Conservation (phyloP, 2,329 filamentous ascomycete species). For the Dactylellina sp. region DNA sequence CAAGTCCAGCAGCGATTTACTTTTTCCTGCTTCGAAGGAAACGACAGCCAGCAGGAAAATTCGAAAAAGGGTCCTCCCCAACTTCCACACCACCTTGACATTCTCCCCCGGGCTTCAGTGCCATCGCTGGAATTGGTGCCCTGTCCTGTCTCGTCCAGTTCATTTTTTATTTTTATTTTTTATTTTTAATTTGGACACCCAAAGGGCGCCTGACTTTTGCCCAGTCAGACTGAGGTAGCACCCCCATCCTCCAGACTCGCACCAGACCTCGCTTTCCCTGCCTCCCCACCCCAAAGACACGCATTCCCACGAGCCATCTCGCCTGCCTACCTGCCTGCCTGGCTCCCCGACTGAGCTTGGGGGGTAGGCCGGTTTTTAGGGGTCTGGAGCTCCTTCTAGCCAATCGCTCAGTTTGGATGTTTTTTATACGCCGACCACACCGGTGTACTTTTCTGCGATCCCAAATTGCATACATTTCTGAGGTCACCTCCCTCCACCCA, state of each 20-base stretch:
- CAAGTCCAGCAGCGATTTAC: slow-evolving; percentile 50
- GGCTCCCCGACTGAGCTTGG: slow-evolving; percentile 29
- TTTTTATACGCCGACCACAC: slow-evolving; percentile 51
- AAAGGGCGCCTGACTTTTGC: slow-evolving; percentile 53
- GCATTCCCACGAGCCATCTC: slow-evolving; percentile 47
- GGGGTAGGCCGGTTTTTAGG: slow-evolving; percentile 13
- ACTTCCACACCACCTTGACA: slow-evolving; percentile 32
- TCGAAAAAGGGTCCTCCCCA: slow-evolving; percentile 27
- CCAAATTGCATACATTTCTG: slow-evolving; percentile 44
- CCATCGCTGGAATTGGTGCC: too few relatives aligned
- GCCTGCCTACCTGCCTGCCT: slow-evolving; percentile 18
- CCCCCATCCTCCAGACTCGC: slow-evolving; percentile 34
- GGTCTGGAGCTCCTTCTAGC: slow-evolving; percentile 50
- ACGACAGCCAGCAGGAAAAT: too few relatives aligned
- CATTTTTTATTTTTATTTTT: slow-evolving; percentile 3
- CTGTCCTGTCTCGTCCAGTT: too few relatives aligned
- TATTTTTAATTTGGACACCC: slow-evolving; percentile 32
- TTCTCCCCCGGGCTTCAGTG: slow-evolving; percentile 34
- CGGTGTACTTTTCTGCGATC: slow-evolving; percentile 33
- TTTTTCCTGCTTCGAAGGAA: slow-evolving; percentile 31
- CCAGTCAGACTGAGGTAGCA: slow-evolving; percentile 46
- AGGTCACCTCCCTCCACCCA: slow-evolving; percentile 19
- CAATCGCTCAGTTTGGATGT: slow-evolving; percentile 43
- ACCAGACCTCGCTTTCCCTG: slow-evolving; percentile 22
- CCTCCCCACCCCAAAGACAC: slow-evolving; percentile 28